phyloP scores from a whole-genome alignment of 371 early-diverging fungal species.

The Mortierella sp. region DNA sequence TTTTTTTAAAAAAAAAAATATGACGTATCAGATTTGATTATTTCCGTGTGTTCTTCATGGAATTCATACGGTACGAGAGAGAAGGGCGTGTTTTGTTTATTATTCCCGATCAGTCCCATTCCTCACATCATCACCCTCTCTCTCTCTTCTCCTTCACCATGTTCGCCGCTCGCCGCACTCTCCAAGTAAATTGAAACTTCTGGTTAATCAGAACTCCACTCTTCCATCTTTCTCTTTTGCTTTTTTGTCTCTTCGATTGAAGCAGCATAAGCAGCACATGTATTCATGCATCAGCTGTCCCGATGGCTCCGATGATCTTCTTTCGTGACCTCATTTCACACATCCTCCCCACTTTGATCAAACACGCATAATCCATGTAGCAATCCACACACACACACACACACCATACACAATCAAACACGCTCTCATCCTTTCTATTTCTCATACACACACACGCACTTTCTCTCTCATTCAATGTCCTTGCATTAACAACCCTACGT shows the following conservation, averaged over 20 bases:
- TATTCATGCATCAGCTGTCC: neutral
- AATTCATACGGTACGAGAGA: too few relatives aligned
- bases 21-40: too few relatives aligned
- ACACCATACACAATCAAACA: too few relatives aligned
- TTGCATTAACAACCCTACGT: neutral
- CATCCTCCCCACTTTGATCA: neutral
- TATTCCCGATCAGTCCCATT: conserved; percentile 29
- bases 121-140: conserved; percentile 13
- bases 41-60: too few relatives aligned
- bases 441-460: too few relatives aligned
- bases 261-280: neutral
- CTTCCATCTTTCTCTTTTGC: neutral
- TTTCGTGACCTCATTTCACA: neutral
- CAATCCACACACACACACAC: neutral
- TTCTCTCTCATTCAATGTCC: too few relatives aligned
- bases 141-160: conserved; percentile 31
- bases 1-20: too few relatives aligned
- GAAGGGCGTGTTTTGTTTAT: conserved; percentile 16
- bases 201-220: neutral
- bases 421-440: neutral
- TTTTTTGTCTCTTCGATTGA: neutral
- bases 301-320: neutral
- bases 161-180: conserved; percentile 49
- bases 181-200: conserved; percentile 31
- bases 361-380: neutral